Evolutionary conservation across 1,284 basidiomycete species (phyloP).

Genomic region (Ustilago bromivora): DNA sequence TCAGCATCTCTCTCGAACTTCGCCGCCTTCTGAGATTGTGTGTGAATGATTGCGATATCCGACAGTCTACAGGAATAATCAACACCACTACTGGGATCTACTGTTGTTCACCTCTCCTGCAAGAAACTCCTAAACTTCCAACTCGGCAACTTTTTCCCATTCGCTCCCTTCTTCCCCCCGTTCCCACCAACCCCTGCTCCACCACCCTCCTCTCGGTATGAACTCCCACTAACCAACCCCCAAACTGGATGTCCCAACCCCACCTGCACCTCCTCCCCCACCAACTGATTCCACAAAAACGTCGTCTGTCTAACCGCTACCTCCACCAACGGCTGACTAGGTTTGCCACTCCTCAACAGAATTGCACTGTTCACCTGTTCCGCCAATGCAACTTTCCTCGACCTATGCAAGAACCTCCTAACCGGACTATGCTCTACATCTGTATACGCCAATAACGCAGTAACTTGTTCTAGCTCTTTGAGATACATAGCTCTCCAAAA

Average conservation of each 20-base stretch:
- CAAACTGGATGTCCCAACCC: conserved; percentile 40
- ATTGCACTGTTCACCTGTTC: conserved; percentile 88
- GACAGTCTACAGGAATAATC: not conserved
- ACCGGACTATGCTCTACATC: conserved; percentile 79
- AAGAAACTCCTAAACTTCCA: conserved; percentile 49
- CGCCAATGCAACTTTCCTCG: conserved; percentile 80
- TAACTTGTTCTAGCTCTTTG: conserved; percentile 79
- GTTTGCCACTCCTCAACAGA: conserved; percentile 70
- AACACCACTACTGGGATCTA: not conserved
- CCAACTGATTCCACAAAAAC: conserved; percentile 51
- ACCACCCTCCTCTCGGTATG: conserved; percentile 13
- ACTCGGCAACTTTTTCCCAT: conserved; percentile 26
- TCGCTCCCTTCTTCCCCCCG: conserved; percentile 30
- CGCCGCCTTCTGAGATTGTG: not conserved
- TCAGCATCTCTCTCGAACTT: not conserved
- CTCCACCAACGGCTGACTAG: conserved; percentile 64
- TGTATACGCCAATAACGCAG: conserved; percentile 80
- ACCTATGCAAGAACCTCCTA: conserved; percentile 78
- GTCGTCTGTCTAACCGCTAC: conserved; percentile 62
- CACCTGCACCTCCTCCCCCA: conserved; percentile 44
- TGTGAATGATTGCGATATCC: not conserved
- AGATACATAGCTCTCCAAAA: conserved; percentile 73
- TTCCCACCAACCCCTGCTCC: not conserved
- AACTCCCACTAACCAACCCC: conserved; percentile 18
- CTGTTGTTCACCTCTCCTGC: conserved; percentile 26